Percentiles rank a stretch among this genome's conserved stretches.
phyloP scores from a whole-genome alignment of 148 eudicot genomes.

The Silene latifolia region DNA sequence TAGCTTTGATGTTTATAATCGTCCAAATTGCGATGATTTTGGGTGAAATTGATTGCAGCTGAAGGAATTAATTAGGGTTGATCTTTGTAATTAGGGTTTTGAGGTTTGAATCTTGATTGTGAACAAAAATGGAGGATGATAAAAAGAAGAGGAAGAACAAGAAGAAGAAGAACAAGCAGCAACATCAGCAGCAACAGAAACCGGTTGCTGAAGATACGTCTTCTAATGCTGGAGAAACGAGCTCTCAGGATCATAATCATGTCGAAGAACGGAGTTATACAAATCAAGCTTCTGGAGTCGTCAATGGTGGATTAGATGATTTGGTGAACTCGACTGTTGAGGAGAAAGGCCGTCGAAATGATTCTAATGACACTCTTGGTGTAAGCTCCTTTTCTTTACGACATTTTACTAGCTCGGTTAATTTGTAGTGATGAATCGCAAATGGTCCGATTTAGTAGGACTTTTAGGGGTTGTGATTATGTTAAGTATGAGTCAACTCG shows the following conservation, averaged over 20 bases:
- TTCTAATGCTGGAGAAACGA: conserved; percentile 35
- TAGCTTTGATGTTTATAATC: background rate
- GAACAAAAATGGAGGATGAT: conserved; percentile 48
- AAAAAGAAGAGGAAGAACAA: conserved; percentile 63
- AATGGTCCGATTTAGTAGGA: background rate
- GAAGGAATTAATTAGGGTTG: background rate
- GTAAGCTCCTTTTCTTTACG: conserved; percentile 10
- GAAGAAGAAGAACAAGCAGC: conserved; percentile 76
- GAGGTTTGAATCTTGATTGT: conserved; percentile 6
- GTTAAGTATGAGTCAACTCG: background rate
- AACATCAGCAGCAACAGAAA: conserved; percentile 22
- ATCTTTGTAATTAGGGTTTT: background rate
- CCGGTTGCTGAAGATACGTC: conserved; percentile 25
- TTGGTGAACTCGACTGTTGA: conserved; percentile 6
- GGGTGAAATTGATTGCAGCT: background rate
- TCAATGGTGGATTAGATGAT: conserved; percentile 16
- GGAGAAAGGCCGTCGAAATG: background rate
- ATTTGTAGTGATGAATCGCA: background rate
- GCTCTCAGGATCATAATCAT: conserved; percentile 29
- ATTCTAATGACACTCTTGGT: conserved; percentile 7
- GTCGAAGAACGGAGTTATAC: conserved; percentile 20
- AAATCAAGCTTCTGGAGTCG: conserved; percentile 5
- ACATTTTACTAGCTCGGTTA: background rate
- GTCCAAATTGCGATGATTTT: background rate
- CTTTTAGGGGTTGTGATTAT: background rate